Evolutionary conservation across 352 stramenopile species (phyloP), one percentile per base, ranked within the genome.

Genomic region (Phytophthora citricola): DNA sequence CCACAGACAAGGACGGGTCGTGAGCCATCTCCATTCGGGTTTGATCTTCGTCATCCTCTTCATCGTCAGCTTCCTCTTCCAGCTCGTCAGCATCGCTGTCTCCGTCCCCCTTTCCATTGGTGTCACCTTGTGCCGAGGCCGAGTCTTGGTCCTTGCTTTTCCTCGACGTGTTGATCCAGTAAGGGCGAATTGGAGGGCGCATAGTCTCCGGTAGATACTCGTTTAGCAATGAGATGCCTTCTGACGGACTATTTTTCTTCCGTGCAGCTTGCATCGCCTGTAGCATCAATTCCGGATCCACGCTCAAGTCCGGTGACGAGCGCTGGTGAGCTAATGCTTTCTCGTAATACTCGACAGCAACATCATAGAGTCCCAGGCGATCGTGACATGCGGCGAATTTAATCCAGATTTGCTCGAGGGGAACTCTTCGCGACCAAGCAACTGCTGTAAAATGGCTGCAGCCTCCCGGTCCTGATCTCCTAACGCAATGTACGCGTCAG

Each of bases 341-440:
- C 46, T 94, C 85, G 41, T 91, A 96, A 66, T 81, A 94, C 20
- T 93, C 81, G 8, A 96, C 76, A 3, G 88, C 86, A 36, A 92
- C 73, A 11, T 91, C 80, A 24, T 77, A 86, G 15, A 81, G 79
- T 4, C 68, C 68, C 11, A 93, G 65, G 7, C 86, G 81, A 17
- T 92, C 81, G 52, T 94, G 85, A 34, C 83, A 92, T 26, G 85
- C 82, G 2, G 86, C 86, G 47, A 81, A 94, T 59, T 91, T 91
- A 56, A 90, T 83, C 77, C 81, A 94, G 50, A 94, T 92, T 44
- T 92, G 83, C 58, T 95, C 87, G 9, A 91, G 58, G 1, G 71
- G 56, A 95, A 92, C 24, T 92, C 83, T 38, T 90, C 81, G 5
- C 79, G 73, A 3, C 73, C 79, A 24, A 95, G 54, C 41, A 95